phyloP scores from a whole-genome alignment of 495 filamentous ascomycete genomes.

The Pseudomonodictys pantanalensis region DNA sequence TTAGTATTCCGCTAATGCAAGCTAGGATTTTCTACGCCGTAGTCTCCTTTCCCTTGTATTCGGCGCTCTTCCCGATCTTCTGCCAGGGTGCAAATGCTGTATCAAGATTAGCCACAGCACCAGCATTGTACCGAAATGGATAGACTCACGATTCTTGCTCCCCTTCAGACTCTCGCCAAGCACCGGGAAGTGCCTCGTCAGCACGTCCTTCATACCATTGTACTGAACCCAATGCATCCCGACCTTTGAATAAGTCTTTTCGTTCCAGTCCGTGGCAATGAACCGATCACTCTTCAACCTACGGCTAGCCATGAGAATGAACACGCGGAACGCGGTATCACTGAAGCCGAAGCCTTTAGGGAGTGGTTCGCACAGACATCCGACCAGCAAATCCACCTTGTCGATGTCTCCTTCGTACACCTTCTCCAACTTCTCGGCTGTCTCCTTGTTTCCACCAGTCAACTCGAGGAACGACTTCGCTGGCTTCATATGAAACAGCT shows the following conservation, averaged over 20 bases:
- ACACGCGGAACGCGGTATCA: slow-evolving; percentile 19
- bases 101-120: too few relatives aligned
- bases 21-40: slow-evolving; percentile 1
- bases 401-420: slow-evolving; percentile 42
- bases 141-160: slow-evolving; percentile 6
- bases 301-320: slow-evolving; percentile 21
- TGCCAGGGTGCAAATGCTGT: slow-evolving; percentile 2
- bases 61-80: background rate
- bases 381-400: slow-evolving; percentile 44
- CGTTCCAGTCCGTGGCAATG: background rate
- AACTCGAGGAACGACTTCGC: slow-evolving; percentile 40
- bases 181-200: background rate
- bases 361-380: slow-evolving; percentile 41
- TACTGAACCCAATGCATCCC: slow-evolving; percentile 4
- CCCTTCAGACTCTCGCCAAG: background rate
- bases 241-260: background rate
- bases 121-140: too few relatives aligned
- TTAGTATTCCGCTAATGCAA: background rate
- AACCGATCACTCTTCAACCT: slow-evolving; percentile 45
- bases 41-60: slow-evolving; percentile 5
- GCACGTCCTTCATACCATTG: background rate
- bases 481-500: slow-evolving; percentile 40
- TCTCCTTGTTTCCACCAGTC: slow-evolving; percentile 38
- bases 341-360: slow-evolving; percentile 45
- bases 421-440: slow-evolving; percentile 35